Percentiles rank a stretch among this genome's conserved stretches.
phyloP scores from a whole-genome alignment of 2,329 filamentous ascomycete genomes.

The Colletotrichum neosansevieriae region DNA sequence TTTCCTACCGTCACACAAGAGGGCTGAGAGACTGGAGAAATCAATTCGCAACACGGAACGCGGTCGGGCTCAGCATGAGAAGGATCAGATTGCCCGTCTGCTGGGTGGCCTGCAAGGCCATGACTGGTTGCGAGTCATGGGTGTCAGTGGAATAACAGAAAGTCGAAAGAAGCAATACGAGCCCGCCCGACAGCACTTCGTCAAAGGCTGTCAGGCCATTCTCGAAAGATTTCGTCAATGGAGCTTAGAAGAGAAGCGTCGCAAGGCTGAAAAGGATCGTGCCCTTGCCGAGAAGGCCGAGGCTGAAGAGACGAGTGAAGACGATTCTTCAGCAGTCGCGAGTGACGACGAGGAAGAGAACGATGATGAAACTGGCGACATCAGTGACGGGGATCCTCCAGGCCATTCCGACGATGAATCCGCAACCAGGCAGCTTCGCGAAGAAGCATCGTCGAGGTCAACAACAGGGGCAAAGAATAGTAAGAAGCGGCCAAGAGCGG shows the following conservation, averaged over 20 bases:
- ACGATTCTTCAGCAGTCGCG: constrained; percentile 43
- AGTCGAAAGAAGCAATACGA: constrained; percentile 88
- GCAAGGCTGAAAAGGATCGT: constrained; percentile 81
- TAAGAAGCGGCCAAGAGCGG: constrained; percentile 46
- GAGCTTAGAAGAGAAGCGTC: constrained; percentile 89
- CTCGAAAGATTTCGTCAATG: constrained; percentile 89
- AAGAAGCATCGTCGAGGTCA: constrained; percentile 73
- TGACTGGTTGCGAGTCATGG: constrained; percentile 94
- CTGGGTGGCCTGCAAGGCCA: constrained; percentile 88
- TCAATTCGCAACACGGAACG: constrained; percentile 74
- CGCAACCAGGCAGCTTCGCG: constrained; percentile 79
- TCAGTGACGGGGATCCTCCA: constrained; percentile 56
- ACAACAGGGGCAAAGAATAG: constrained; percentile 53
- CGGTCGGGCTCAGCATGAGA: constrained; percentile 74
- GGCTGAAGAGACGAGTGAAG: constrained; percentile 42
- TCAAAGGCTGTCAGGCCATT: constrained; percentile 83
- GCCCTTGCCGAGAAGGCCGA: constrained; percentile 63
- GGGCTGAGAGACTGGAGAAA: constrained; percentile 70
- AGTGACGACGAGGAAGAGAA: constrained; percentile 50
- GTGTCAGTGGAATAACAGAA: constrained; percentile 87
- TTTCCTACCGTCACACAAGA: constrained; percentile 67
- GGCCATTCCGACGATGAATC: constrained; percentile 76
- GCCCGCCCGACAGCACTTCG: constrained; percentile 85
- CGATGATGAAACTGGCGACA: constrained; percentile 43
- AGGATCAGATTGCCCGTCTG: constrained; percentile 72